Percentiles rank a stretch among this genome's conserved stretches.
These are phyloP conservation scores for Candolleomyces efflorescens DNA, from an alignment of 768 basidiomycete genomes.

Conservation along the genomic window DNA sequence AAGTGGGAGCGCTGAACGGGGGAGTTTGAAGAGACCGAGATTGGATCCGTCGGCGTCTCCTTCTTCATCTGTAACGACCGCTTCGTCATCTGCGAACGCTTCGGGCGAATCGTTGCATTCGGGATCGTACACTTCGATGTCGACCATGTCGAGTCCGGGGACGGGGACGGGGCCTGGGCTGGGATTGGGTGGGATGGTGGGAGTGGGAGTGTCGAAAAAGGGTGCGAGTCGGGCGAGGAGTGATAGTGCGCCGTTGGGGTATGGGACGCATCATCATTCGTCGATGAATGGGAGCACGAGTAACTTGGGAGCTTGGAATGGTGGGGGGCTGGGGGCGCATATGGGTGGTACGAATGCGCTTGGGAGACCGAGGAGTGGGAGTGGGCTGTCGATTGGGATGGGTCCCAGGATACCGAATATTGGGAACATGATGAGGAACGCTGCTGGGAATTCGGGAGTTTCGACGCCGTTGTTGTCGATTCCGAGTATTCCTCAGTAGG, in stretches of 20 bases:
- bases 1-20: constrained; percentile 13
- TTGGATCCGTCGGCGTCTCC: constrained; percentile 29
- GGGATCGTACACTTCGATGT: constrained; percentile 12
- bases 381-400: constrained; percentile 23
- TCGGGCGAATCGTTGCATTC: constrained; percentile 24
- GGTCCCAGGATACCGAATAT: constrained; percentile 26
- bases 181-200: constrained; percentile 7
- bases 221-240: constrained; percentile 53
- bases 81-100: background rate
- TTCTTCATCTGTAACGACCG: background rate
- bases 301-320: constrained; percentile 15
- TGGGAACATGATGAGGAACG: constrained; percentile 30
- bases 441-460: constrained; percentile 1
- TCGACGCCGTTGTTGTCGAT: constrained; percentile 12
- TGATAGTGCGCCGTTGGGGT: constrained; percentile 63
- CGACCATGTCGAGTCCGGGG: constrained; percentile 31
- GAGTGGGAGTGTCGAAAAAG: constrained; percentile 32
- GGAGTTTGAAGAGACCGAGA: constrained; percentile 47
- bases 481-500: constrained; percentile 14
- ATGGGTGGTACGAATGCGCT: constrained; percentile 17
- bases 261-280: constrained; percentile 22
- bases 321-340: constrained; percentile 15
- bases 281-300: constrained; percentile 12
- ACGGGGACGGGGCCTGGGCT: constrained; percentile 18
- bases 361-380: constrained; percentile 48